Evolutionary conservation across 371 early-diverging fungal genomes (phyloP).

Genomic region (Actinomortierella ambigua): DNA sequence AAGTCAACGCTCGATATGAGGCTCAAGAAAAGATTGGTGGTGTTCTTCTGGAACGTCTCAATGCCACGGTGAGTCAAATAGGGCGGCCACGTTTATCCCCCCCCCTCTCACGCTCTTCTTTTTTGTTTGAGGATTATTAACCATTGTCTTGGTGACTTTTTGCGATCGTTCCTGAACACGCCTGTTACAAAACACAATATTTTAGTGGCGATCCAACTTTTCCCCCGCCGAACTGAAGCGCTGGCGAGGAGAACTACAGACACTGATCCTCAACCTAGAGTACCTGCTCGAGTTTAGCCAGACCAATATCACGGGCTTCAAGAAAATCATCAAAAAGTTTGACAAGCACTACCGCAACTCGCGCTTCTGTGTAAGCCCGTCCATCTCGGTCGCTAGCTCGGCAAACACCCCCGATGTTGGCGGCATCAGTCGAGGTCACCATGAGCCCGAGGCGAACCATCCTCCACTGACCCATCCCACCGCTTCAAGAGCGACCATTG

Average conservation of each 20-base stretch:
- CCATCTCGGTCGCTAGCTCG: neutral
- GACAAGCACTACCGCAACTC: constrained; percentile 52
- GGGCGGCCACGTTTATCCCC: neutral
- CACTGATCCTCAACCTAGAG: constrained; percentile 56
- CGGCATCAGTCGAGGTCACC: too few species aligned
- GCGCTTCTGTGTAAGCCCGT: neutral
- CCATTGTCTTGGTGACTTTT: too few species aligned
- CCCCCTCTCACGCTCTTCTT: neutral
- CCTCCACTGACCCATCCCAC: too few species aligned
- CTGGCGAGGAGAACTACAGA: constrained; percentile 53
- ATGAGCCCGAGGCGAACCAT: too few species aligned
- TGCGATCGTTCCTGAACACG: too few species aligned
- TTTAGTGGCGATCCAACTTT: constrained; percentile 54
- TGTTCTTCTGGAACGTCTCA: constrained; percentile 43
- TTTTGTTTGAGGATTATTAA: neutral
- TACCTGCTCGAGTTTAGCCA: constrained; percentile 60
- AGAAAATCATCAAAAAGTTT: constrained; percentile 69
- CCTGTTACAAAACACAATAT: too few species aligned
- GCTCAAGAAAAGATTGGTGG: constrained; percentile 49
- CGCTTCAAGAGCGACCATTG: too few species aligned
- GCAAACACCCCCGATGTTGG: too few species aligned
- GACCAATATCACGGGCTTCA: constrained; percentile 63
- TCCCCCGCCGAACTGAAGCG: constrained; percentile 43
- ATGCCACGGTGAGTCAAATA: constrained; percentile 30
- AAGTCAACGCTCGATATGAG: constrained; percentile 58